Percentiles rank a stretch among this genome's conserved stretches.
Conservation (phyloP, 305 asterid species). For the Fraxinus latifolia region DNA sequence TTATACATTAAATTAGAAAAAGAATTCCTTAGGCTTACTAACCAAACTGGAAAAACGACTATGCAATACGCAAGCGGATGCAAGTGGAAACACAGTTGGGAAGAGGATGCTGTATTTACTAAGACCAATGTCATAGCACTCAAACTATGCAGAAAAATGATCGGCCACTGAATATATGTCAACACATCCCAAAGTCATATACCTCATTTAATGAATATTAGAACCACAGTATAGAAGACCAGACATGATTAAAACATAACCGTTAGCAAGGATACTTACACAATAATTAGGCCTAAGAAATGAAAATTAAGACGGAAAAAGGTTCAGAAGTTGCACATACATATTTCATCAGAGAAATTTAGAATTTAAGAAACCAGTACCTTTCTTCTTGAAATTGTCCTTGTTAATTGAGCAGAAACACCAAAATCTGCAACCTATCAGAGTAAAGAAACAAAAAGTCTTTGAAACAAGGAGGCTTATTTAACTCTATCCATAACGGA, state of each 20-base stretch:
- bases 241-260: conserved; percentile 8
- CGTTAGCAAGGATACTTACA: not conserved
- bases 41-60: conserved; percentile 12
- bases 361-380: conserved; percentile 31
- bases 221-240: not conserved
- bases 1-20: not conserved
- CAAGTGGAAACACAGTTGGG: conserved; percentile 5
- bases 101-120: not conserved
- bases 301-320: not conserved
- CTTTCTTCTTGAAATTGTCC: conserved; percentile 92
- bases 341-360: not conserved
- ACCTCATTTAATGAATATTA: not conserved
- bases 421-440: conserved; percentile 93
- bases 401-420: conserved; percentile 90
- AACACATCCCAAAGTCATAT: not conserved
- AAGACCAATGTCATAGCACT: not conserved
- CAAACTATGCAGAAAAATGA: not conserved
- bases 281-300: conserved; percentile 3
- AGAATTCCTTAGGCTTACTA: conserved; percentile 4
- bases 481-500: not conserved
- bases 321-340: not conserved
- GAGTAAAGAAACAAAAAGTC: not conserved
- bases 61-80: conserved; percentile 5
- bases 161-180: not conserved
- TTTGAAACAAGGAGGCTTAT: not conserved